Conservation (phyloP, 2,329 filamentous ascomycete genomes). For the Claviceps arundinis region DNA sequence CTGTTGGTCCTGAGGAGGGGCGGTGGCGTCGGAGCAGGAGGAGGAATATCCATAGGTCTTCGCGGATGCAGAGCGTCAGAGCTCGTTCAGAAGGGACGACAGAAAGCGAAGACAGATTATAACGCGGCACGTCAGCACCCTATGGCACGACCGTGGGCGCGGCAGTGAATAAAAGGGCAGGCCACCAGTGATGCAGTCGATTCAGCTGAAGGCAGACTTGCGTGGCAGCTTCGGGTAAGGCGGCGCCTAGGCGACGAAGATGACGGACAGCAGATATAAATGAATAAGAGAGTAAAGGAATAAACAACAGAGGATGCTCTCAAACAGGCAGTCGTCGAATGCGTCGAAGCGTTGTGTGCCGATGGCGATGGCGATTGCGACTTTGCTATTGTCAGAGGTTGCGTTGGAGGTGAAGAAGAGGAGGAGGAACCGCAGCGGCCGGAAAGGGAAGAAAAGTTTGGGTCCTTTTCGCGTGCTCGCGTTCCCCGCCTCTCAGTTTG, state of each 20-base stretch:
- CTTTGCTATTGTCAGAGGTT: background rate
- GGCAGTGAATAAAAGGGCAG: background rate
- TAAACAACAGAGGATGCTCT: background rate
- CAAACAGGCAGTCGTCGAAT: background rate
- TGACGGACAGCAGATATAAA: background rate
- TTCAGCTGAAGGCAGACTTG: background rate
- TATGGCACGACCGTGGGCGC: background rate
- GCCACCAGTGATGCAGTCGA: background rate
- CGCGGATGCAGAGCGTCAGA: background rate
- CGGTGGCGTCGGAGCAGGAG: constrained; percentile 39
- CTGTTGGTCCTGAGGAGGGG: constrained; percentile 27
- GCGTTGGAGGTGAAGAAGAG: background rate
- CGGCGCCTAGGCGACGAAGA: background rate
- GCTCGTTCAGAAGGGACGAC: background rate
- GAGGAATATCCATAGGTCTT: constrained; percentile 30
- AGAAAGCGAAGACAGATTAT: background rate
- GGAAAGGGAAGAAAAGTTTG: background rate
- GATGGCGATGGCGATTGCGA: too few relatives aligned
- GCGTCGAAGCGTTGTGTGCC: background rate
- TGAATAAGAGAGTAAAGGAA: background rate
- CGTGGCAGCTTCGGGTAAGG: background rate
- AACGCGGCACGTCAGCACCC: constrained; percentile 1
- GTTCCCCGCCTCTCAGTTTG: too few relatives aligned
- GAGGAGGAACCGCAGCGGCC: background rate
- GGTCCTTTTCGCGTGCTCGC: too few relatives aligned